A percentile compares a stretch with the other conserved stretches of the same genome.
These are phyloP conservation scores for Caryopteris hybrid DNA, from an alignment of 305 asterid species.

Conservation along the genomic window DNA sequence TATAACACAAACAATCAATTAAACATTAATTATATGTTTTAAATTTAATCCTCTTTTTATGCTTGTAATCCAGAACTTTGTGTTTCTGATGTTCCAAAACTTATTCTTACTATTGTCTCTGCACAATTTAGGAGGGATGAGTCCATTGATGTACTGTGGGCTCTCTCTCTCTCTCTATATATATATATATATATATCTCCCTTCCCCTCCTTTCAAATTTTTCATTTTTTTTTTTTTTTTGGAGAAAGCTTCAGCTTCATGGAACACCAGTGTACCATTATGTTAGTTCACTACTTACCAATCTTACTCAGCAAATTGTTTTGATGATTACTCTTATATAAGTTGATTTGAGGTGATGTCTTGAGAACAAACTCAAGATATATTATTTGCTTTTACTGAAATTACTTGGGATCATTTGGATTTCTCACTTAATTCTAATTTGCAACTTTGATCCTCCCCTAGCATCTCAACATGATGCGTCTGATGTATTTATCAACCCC, in stretches of 20 bases:
- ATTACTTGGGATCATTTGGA: not conserved
- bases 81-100: too few relatives aligned
- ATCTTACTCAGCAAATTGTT: not conserved
- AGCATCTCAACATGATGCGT: slow-evolving; percentile 46
- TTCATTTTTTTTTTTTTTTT: slow-evolving; percentile 55
- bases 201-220: too few relatives aligned
- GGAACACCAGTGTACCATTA: slow-evolving; percentile 71
- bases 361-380: not conserved
- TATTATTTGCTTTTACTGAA: not conserved
- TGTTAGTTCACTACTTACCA: slow-evolving; percentile 39
- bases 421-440: not conserved
- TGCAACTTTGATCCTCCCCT: slow-evolving; percentile 32
- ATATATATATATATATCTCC: too few relatives aligned
- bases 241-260: slow-evolving; percentile 58
- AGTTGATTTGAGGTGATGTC: not conserved
- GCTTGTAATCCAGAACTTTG: not conserved
- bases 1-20: too few relatives aligned
- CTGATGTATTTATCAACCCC: slow-evolving; percentile 43
- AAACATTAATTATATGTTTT: too few relatives aligned
- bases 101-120: too few relatives aligned
- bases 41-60: too few relatives aligned
- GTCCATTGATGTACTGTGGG: too few relatives aligned
- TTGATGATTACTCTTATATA: not conserved
- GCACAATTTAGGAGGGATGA: too few relatives aligned
- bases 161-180: too few relatives aligned